Evolutionary conservation across 2,329 filamentous ascomycete species (phyloP).

Genomic region (Colletotrichum magnum): DNA sequence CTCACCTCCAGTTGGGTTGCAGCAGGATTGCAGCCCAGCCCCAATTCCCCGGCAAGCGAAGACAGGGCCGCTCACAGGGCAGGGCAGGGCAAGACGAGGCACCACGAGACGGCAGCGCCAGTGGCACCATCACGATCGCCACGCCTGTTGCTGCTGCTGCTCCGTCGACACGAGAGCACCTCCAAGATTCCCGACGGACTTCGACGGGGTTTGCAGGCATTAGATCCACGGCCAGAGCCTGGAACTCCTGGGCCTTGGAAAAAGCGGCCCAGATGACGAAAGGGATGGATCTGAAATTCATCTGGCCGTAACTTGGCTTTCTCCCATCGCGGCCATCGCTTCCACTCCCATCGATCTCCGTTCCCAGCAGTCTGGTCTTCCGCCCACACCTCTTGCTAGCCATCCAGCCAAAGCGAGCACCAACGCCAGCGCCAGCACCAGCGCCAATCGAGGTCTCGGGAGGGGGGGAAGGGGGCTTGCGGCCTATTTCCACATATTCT

Average conservation of each 20-base stretch:
- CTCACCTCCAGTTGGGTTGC: conserved; percentile 8
- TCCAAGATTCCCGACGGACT: conserved; percentile 14
- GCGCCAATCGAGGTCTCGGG: conserved; percentile 4
- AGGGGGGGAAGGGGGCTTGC: conserved; percentile 12
- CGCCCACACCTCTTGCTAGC: conserved; percentile 8
- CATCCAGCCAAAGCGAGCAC: background rate
- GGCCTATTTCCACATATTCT: conserved; percentile 39
- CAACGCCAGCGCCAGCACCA: conserved; percentile 1
- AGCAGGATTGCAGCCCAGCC: conserved; percentile 12
- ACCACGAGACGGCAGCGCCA: background rate
- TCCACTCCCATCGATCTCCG: background rate
- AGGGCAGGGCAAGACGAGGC: conserved; percentile 29
- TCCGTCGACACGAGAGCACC: conserved; percentile 12
- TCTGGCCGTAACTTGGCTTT: conserved; percentile 15
- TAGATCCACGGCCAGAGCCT: conserved; percentile 37
- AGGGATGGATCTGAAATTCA: conserved; percentile 34
- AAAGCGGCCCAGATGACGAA: conserved; percentile 34
- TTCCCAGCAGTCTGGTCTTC: conserved; percentile 25
- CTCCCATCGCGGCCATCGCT: background rate
- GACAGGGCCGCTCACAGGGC: conserved; percentile 26
- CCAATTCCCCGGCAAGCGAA: conserved; percentile 28
- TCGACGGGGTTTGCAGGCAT: conserved; percentile 38
- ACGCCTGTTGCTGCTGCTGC: no score
- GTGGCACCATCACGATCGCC: background rate
- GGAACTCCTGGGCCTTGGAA: conserved; percentile 35